A percentile compares a stretch with the other conserved stretches of the same genome.
These are phyloP conservation scores for Allantophomopsis lycopodina DNA, from an alignment of 2,329 filamentous ascomycete genomes.

Conservation along the genomic window DNA sequence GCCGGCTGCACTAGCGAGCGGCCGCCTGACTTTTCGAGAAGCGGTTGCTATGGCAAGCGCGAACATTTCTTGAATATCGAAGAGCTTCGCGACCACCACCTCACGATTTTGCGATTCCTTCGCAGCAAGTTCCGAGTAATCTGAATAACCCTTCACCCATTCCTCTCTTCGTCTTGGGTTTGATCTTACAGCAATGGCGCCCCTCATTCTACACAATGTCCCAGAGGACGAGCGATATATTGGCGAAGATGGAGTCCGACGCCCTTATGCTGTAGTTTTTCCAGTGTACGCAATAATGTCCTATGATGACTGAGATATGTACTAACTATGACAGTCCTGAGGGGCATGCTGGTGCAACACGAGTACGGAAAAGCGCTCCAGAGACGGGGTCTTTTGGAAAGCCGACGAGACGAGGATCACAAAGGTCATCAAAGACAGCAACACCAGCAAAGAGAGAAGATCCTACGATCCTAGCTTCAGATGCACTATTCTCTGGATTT, in stretches of 20 bases:
- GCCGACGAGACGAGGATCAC: slow-evolving; percentile 47
- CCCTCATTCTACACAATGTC: slow-evolving; percentile 54
- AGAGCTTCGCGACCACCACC: background rate
- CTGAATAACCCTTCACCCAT: too few relatives aligned
- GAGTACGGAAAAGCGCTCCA: slow-evolving; percentile 37
- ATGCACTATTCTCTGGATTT: slow-evolving; percentile 47
- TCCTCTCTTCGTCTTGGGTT: too few relatives aligned
- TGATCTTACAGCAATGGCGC: slow-evolving; percentile 31
- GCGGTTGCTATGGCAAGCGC: background rate
- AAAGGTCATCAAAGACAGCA: slow-evolving; percentile 47
- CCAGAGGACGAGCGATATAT: slow-evolving; percentile 54
- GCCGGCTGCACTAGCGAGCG: too few relatives aligned
- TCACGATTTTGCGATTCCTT: too few relatives aligned
- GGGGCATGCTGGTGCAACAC: slow-evolving; percentile 30
- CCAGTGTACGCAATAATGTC: slow-evolving; percentile 34
- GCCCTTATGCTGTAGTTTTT: slow-evolving; percentile 54
- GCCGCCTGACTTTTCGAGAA: background rate
- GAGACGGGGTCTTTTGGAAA: slow-evolving; percentile 55
- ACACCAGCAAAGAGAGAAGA: slow-evolving; percentile 41
- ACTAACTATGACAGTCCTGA: slow-evolving; percentile 29
- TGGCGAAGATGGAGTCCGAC: slow-evolving; percentile 49
- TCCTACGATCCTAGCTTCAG: slow-evolving; percentile 45
- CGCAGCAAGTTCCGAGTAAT: too few relatives aligned
- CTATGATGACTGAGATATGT: slow-evolving; percentile 5
- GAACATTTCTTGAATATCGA: background rate